Conservation (phyloP, 1,139 yeast genomes). For the Geotrichum restrictum region DNA sequence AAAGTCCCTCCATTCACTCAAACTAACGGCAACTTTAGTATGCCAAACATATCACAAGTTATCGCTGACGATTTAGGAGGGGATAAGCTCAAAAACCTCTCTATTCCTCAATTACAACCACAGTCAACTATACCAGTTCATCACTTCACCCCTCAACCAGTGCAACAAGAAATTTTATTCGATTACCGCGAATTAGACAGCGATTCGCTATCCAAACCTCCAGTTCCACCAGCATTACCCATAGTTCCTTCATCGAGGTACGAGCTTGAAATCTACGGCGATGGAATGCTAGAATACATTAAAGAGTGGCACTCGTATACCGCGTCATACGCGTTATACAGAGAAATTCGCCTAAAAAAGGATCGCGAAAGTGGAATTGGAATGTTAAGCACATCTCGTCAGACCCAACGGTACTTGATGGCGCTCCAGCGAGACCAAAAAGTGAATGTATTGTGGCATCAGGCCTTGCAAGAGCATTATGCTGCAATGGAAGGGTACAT, state of each 20-base stretch:
- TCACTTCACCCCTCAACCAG: slow-evolving; percentile 4
- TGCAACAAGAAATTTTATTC: neutral
- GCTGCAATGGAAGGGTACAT: slow-evolving; percentile 27
- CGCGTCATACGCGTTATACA: slow-evolving; percentile 30
- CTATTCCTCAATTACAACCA: neutral
- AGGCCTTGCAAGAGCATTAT: slow-evolving; percentile 31
- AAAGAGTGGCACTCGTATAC: slow-evolving; percentile 31
- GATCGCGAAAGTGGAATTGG: slow-evolving; percentile 27
- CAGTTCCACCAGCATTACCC: slow-evolving; percentile 15
- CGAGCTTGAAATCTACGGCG: slow-evolving; percentile 23
- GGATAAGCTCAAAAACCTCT: neutral
- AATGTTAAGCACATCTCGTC: slow-evolving; percentile 25
- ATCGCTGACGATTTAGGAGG: slow-evolving; percentile 22
- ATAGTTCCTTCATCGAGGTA: neutral
- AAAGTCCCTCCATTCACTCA: slow-evolving; percentile 44
- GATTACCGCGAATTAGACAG: slow-evolving; percentile 20
- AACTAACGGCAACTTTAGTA: slow-evolving; percentile 41
- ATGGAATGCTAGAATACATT: slow-evolving; percentile 28
- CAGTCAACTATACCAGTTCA: neutral
- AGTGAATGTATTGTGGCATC: slow-evolving; percentile 30
- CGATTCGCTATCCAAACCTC: slow-evolving; percentile 17
- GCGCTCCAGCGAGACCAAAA: slow-evolving; percentile 35
- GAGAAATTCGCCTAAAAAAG: slow-evolving; percentile 31
- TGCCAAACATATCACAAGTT: slow-evolving; percentile 33
- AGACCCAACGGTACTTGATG: slow-evolving; percentile 29